Evolutionary conservation across 768 basidiomycete genomes (phyloP).

Genomic region (Panaeolus cyanescens): DNA sequence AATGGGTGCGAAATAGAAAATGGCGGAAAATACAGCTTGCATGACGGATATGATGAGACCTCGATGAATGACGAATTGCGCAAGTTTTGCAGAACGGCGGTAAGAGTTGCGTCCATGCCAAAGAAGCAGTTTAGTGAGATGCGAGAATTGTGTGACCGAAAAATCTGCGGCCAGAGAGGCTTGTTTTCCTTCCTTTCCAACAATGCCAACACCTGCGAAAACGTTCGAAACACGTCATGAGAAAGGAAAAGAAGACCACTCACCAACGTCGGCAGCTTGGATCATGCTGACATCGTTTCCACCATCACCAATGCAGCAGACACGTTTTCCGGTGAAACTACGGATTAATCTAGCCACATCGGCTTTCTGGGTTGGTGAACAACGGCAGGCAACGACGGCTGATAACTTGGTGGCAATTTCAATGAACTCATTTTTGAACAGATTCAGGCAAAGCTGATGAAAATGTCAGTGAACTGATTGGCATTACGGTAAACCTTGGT

Average conservation of each 20-base stretch:
- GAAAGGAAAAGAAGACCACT: constrained; percentile 31
- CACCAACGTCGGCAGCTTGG: constrained; percentile 97
- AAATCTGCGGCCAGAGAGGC: constrained; percentile 99
- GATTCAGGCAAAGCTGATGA: constrained; percentile 80
- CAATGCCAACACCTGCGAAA: constrained; percentile 87
- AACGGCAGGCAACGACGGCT: constrained; percentile 95
- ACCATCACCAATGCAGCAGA: constrained; percentile 98
- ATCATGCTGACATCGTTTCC: constrained; percentile 99
- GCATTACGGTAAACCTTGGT: neutral
- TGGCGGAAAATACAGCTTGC: constrained; percentile 94
- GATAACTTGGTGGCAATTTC: constrained; percentile 95
- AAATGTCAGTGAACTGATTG: neutral
- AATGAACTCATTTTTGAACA: constrained; percentile 93
- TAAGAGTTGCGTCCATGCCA: constrained; percentile 99
- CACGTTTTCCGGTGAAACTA: constrained; percentile 87
- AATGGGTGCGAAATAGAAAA: constrained; percentile 94
- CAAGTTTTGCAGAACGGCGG: constrained; percentile 95
- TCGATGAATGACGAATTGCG: constrained; percentile 98
- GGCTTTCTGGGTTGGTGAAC: constrained; percentile 98
- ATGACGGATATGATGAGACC: constrained; percentile 97
- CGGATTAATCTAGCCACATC: constrained; percentile 96
- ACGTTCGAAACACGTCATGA: neutral
- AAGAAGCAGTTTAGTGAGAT: constrained; percentile 91
- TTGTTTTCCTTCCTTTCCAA: constrained; percentile 98
- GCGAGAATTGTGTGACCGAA: constrained; percentile 95